phyloP scores from a whole-genome alignment of 2,329 filamentous ascomycete species.

The Bipolaris bicolor region DNA sequence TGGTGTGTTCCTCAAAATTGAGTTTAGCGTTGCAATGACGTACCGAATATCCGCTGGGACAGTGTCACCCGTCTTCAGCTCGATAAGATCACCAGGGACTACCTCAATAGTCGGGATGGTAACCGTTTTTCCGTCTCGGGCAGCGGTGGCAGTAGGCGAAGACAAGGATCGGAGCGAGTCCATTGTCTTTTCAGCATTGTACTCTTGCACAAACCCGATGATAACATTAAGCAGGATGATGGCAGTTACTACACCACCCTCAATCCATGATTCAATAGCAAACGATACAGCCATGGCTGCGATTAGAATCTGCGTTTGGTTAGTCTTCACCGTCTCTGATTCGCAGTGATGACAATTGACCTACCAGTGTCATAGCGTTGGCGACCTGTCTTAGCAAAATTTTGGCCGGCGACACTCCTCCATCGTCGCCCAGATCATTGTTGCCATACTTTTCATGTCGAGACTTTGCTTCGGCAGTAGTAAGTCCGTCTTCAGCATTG shows the following conservation, averaged over 20 bases:
- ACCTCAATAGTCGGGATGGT: constrained; percentile 63
- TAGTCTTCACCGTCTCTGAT: neutral
- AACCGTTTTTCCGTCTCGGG: constrained; percentile 61
- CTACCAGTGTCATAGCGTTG: constrained; percentile 78
- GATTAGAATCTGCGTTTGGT: constrained; percentile 46
- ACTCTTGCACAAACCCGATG: constrained; percentile 56
- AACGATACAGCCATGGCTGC: constrained; percentile 56
- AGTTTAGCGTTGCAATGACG: neutral
- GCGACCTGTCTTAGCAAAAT: constrained; percentile 75
- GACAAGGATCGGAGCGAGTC: constrained; percentile 55
- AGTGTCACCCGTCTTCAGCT: constrained; percentile 68
- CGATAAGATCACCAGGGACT: constrained; percentile 70
- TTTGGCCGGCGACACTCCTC: constrained; percentile 73
- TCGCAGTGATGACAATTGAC: neutral
- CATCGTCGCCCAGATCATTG: constrained; percentile 75
- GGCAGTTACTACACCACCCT: constrained; percentile 55
- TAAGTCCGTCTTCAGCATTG: constrained; percentile 71
- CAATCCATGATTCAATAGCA: constrained; percentile 54
- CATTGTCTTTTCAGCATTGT: constrained; percentile 58
- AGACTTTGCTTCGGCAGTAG: constrained; percentile 61
- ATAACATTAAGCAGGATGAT: constrained; percentile 55
- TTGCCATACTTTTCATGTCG: constrained; percentile 59
- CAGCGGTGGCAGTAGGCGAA: constrained; percentile 53
- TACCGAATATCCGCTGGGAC: constrained; percentile 68
- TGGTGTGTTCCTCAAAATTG: neutral